Evolutionary conservation across 75 land plant species (phyloP).

Genomic region (Cunninghamia lanceolata): DNA sequence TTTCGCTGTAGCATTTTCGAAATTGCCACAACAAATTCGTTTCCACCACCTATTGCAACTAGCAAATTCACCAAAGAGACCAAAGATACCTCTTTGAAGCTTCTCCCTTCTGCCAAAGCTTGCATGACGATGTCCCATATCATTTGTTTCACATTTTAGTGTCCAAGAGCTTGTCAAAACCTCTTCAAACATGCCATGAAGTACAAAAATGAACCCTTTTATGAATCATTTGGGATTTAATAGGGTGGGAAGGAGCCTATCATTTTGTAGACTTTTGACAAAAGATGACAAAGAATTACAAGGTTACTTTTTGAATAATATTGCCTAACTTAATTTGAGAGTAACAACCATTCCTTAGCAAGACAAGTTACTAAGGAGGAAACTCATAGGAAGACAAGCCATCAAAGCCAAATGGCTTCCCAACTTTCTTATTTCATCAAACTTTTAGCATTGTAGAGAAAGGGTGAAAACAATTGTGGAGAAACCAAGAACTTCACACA

Average conservation of each 20-base stretch:
- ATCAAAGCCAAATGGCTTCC: not conserved
- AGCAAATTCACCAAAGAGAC: too few species aligned
- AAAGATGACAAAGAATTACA: not conserved
- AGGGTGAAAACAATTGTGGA: not conserved
- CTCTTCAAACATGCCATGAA: not conserved
- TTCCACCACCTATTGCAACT: too few species aligned
- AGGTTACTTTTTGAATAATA: not conserved
- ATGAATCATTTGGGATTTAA: not conserved
- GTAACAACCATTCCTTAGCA: not conserved
- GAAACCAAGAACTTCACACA: not conserved
- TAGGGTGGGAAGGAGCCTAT: not conserved
- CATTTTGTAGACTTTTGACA: not conserved
- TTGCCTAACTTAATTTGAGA: not conserved
- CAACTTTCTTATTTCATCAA: not conserved
- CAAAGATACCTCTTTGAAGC: too few species aligned
- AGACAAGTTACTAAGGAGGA: not conserved
- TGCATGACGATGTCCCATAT: too few species aligned
- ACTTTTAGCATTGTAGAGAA: not conserved
- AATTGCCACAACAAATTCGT: too few species aligned
- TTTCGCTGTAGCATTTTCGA: too few species aligned
- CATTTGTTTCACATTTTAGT: too few species aligned
- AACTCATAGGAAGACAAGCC: not conserved
- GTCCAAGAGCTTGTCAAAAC: not conserved
- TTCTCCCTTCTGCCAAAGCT: too few species aligned
- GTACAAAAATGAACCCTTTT: too few species aligned